These are phyloP conservation scores for Xylaria sp. DNA, from an alignment of 2,329 filamentous ascomycete species.

Conservation along the genomic window DNA sequence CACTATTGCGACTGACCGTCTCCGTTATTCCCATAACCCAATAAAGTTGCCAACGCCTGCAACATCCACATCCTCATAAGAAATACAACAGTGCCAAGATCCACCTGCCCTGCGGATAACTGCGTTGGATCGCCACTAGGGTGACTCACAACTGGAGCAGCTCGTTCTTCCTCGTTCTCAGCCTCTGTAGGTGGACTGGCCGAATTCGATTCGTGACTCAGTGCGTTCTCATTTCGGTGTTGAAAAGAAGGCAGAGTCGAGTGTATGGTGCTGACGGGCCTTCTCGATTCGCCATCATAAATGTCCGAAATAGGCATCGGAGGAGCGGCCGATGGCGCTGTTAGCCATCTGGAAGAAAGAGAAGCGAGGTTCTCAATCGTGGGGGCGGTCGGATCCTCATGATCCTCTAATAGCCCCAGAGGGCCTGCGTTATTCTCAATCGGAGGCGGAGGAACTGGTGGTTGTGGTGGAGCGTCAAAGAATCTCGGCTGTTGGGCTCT, in stretches of 20 bases:
- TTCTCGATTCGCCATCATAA: background rate
- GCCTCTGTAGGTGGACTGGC: background rate
- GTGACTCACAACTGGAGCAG: background rate
- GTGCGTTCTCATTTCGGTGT: background rate
- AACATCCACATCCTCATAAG: constrained; percentile 29
- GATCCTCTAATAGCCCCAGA: constrained; percentile 6
- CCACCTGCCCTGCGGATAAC: constrained; percentile 15
- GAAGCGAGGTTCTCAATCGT: constrained; percentile 25
- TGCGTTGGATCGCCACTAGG: background rate
- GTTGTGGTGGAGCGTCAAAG: constrained; percentile 16
- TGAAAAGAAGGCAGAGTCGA: background rate
- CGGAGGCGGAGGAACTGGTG: background rate
- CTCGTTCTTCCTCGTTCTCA: background rate
- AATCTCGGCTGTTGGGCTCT: constrained; percentile 16
- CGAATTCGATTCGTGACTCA: background rate
- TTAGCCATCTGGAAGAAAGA: constrained; percentile 23
- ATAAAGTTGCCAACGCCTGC: constrained; percentile 25
- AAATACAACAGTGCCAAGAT: constrained; percentile 26
- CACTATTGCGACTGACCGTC: background rate
- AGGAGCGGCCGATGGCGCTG: constrained; percentile 19
- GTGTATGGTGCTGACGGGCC: background rate
- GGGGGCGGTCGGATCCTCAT: constrained; percentile 19
- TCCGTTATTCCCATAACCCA: constrained; percentile 11
- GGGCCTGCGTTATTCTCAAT: background rate
- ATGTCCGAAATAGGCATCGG: background rate